Evolutionary conservation across 352 stramenopile genomes (phyloP).

Genomic region (Globisporangium spinosum): DNA sequence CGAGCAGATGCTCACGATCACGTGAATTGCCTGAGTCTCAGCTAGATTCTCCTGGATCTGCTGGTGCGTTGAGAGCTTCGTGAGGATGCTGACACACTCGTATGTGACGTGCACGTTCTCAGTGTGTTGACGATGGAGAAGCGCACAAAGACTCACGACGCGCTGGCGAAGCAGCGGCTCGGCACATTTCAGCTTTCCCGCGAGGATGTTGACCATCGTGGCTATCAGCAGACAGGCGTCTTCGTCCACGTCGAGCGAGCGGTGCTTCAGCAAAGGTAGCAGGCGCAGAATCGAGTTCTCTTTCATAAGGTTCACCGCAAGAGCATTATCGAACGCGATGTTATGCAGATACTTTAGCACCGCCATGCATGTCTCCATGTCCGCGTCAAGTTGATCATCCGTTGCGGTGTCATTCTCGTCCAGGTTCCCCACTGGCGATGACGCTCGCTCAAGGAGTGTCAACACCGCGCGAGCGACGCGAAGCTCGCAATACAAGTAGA

Average conservation of each 20-base stretch:
- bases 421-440: neutral
- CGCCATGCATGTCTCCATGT: slow-evolving; percentile 56
- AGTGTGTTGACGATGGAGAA: slow-evolving; percentile 44
- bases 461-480: slow-evolving; percentile 48
- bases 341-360: slow-evolving; percentile 71
- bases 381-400: neutral
- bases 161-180: slow-evolving; percentile 44
- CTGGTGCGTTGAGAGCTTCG: slow-evolving; percentile 66
- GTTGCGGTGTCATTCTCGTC: neutral
- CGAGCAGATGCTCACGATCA: slow-evolving; percentile 56
- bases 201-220: slow-evolving; percentile 40
- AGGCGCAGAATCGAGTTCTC: slow-evolving; percentile 42
- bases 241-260: slow-evolving; percentile 31
- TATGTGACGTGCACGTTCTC: slow-evolving; percentile 33
- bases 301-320: slow-evolving; percentile 58
- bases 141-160: slow-evolving; percentile 49
- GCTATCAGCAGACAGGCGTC: slow-evolving; percentile 42
- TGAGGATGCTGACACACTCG: slow-evolving; percentile 45
- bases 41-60: slow-evolving; percentile 48
- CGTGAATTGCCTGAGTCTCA: slow-evolving; percentile 60
- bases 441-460: slow-evolving; percentile 34
- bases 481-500: slow-evolving; percentile 73
- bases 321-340: slow-evolving; percentile 49
- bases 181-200: slow-evolving; percentile 43
- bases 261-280: slow-evolving; percentile 43